Base-by-base conservation (phyloP, 2,329 filamentous ascomycete species). In the Colletotrichum eleusines region DNA sequence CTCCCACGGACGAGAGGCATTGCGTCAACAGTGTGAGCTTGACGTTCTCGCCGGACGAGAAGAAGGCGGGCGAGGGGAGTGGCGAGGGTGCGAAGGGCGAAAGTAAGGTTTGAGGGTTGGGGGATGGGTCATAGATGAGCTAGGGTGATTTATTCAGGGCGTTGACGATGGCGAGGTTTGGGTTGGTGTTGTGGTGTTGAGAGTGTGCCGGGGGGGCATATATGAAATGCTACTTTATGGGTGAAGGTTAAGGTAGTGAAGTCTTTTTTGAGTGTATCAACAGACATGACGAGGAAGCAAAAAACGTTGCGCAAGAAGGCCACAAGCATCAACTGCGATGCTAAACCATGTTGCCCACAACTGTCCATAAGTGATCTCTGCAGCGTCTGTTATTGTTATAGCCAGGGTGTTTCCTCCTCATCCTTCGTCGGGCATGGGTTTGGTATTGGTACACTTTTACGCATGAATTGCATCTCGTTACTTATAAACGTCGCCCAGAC, bases 11-110 rank as follows among this genome's bases (percentile, higher is more conserved):
- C 80, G 96, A 99, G 89, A 88, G 96, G 72, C 96, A 99, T 84
- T 99, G 96, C 78, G 96, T 99, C 69, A 99, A 98, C 80, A 96
- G 94, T 77, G 84, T 98, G 63, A 97, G 93, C 79, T 84, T 98
- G 82, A 96, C 90, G 76, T 98, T 99, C 78, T 87, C 85, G 1
- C 84, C 86, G 1, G 86, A 93, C 59, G 91, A 93, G 73, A 87
- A 89, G 75, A 77, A 80, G 59, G 79, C 78, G 64, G 63, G 63
- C 0, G 63, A 64, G 26, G 66, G 58, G 5, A 38, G 31, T 26
- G 80, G 76, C 31, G 77, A 80, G 61, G 75, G 74, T 12, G 81
- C 80, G 72, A 62, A 62, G 46, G 59, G 59, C 5, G 81, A 81
- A 38, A 82, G 77, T 66, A 83, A 83, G 76, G 82, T 76, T 42